A percentile compares a stretch with the other conserved stretches of the same genome.
phyloP scores from a whole-genome alignment of 2,329 filamentous ascomycete species.

The Magnaporthiopsis rhizophila region DNA sequence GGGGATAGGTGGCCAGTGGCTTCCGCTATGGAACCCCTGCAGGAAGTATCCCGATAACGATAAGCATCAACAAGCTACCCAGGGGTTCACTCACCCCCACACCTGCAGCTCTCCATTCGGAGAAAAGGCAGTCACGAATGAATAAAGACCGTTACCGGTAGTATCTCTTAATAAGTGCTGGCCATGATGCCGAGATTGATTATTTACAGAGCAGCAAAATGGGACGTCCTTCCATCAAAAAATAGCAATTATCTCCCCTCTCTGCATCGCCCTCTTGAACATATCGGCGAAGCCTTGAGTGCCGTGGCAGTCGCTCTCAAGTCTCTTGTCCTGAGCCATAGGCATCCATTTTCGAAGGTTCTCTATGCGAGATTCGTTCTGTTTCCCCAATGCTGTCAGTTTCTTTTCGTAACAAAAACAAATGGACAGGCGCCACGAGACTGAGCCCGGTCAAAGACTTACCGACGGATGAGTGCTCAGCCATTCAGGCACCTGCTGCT shows the following conservation, averaged over 20 bases:
- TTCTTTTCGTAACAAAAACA: not conserved
- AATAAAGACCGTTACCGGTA: not conserved
- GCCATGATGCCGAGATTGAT: too few relatives aligned
- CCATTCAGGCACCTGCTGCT: conserved; percentile 54
- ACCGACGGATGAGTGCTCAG: conserved; percentile 70
- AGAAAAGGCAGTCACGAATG: not conserved
- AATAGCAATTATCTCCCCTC: conserved; percentile 6
- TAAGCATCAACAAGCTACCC: not conserved
- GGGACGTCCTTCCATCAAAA: not conserved
- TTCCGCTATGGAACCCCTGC: not conserved
- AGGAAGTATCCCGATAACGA: not conserved
- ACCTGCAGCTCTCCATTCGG: not conserved
- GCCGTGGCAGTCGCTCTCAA: conserved; percentile 44
- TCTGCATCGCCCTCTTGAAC: conserved; percentile 40
- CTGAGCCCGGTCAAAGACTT: conserved; percentile 21
- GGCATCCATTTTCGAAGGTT: conserved; percentile 59
- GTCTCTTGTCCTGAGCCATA: conserved; percentile 44
- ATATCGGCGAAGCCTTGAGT: conserved; percentile 43
- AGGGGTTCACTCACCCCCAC: not conserved
- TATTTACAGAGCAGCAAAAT: not conserved
- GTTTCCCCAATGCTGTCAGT: not conserved
- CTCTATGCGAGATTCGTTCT: conserved; percentile 55
- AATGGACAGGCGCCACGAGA: not conserved
- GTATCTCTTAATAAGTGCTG: not conserved
- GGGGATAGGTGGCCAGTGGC: not conserved